A percentile compares a stretch with the other conserved stretches of the same genome.
phyloP scores from a whole-genome alignment of 2,329 filamentous ascomycete genomes.

The Aspergillus felis region DNA sequence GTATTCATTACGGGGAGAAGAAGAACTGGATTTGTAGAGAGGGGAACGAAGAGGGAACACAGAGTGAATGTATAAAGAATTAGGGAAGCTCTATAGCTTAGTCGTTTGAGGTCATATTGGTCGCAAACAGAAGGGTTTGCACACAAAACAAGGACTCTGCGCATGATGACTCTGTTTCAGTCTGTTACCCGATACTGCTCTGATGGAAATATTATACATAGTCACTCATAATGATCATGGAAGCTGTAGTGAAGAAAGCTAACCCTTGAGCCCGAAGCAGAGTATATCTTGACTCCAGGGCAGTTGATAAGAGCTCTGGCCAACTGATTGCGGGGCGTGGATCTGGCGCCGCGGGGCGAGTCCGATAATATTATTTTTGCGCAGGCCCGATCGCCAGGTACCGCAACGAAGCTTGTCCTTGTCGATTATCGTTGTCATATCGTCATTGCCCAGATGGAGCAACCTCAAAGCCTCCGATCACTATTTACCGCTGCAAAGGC shows the following conservation, averaged over 20 bases:
- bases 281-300: background rate
- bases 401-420: conserved; percentile 19
- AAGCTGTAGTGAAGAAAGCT: background rate
- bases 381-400: conserved; percentile 14
- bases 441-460: conserved; percentile 35
- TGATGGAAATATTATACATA: background rate
- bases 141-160: background rate
- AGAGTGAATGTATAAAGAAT: background rate
- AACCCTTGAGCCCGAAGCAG: background rate
- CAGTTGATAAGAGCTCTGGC: background rate
- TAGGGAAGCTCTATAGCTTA: background rate
- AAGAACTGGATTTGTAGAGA: background rate
- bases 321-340: background rate
- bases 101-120: background rate
- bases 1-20: background rate
- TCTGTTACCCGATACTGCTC: background rate
- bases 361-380: conserved; percentile 13
- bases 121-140: background rate
- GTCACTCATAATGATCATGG: background rate
- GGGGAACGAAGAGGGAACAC: background rate
- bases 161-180: background rate
- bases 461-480: conserved; percentile 52
- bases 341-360: conserved; percentile 10
- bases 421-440: background rate
- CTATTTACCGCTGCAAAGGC: conserved; percentile 55